Conservation (phyloP, 2,329 filamentous ascomycete genomes). For the Myriosclerotinia scirpicola region DNA sequence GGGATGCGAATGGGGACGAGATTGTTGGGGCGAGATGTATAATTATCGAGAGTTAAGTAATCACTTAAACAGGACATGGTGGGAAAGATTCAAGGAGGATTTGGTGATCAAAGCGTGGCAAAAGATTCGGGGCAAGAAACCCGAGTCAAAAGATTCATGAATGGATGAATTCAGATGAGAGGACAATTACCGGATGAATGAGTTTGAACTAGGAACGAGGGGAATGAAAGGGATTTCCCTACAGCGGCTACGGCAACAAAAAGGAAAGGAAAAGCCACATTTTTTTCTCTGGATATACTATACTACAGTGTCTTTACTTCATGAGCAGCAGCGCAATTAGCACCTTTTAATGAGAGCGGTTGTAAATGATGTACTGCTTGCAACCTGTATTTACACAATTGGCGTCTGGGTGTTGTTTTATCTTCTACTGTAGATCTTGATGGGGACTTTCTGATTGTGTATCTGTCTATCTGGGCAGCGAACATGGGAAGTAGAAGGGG, state of each 20-base stretch:
- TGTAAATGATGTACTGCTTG: background rate
- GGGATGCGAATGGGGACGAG: constrained; percentile 92
- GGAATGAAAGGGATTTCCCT: background rate
- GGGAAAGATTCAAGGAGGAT: constrained; percentile 75
- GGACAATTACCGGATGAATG: background rate
- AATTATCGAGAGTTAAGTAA: constrained; percentile 90
- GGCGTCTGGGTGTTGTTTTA: too few species aligned
- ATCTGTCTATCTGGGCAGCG: too few species aligned
- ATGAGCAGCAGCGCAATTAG: constrained; percentile 3
- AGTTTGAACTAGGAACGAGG: background rate
- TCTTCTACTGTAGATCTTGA: background rate
- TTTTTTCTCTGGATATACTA: constrained; percentile 19
- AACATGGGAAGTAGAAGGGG: background rate
- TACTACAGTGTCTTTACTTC: constrained; percentile 11
- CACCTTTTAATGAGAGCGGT: constrained; percentile 14
- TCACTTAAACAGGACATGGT: constrained; percentile 77
- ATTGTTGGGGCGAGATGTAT: constrained; percentile 99
- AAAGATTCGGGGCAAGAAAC: constrained; percentile 56
- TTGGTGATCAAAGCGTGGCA: constrained; percentile 54
- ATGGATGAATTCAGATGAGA: background rate
- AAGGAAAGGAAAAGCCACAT: background rate
- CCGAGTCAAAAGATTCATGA: constrained; percentile 32
- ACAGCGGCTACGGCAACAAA: constrained; percentile 11
- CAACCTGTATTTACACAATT: too few species aligned
- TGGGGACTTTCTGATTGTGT: background rate